Conservation (phyloP, 1,284 basidiomycete species). For the Inonotus obliquus region DNA sequence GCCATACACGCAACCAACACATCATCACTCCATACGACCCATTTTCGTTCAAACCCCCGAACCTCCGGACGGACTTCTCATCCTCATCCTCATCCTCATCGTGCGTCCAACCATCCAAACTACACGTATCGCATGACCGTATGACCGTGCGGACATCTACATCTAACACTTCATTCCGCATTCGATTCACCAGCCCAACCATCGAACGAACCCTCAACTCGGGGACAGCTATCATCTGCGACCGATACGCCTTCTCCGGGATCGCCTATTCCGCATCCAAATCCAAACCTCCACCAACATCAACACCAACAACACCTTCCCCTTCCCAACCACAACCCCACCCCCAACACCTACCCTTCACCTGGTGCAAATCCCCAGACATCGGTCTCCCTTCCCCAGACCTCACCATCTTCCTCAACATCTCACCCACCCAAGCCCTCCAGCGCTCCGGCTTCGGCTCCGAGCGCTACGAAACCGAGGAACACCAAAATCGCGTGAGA, state of each 20-base stretch:
- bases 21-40: background rate
- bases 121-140: background rate
- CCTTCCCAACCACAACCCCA: too few relatives aligned
- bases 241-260: constrained; percentile 96
- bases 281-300: too few relatives aligned
- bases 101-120: too few relatives aligned
- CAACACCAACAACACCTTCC: too few relatives aligned
- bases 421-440: constrained; percentile 68
- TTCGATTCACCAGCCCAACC: constrained; percentile 43
- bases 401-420: constrained; percentile 82
- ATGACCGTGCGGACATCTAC: background rate
- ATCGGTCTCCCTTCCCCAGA: constrained; percentile 86
- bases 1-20: background rate
- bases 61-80: background rate
- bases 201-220: constrained; percentile 58
- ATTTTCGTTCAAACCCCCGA: background rate
- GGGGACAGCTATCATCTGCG: constrained; percentile 81
- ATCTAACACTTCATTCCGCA: too few relatives aligned
- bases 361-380: constrained; percentile 87
- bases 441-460: constrained; percentile 84
- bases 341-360: constrained; percentile 47
- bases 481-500: constrained; percentile 69
- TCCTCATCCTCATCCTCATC: too few relatives aligned
- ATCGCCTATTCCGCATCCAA: constrained; percentile 93
- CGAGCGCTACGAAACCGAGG: constrained; percentile 84